Conservation (phyloP, 164 flowering plant genomes). For the Nymphaea thermarum region DNA sequence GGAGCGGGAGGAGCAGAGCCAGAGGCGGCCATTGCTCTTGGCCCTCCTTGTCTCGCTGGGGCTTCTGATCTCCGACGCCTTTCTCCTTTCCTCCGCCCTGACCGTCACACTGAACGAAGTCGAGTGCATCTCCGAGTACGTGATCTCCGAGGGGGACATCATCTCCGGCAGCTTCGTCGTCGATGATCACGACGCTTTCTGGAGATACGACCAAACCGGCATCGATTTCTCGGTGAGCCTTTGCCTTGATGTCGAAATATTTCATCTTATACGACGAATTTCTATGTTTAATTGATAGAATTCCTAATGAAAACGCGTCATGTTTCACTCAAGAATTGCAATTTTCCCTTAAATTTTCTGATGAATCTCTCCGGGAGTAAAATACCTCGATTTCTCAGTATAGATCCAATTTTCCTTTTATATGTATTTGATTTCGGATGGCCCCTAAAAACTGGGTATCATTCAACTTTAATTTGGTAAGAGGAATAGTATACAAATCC, state of each 20-base stretch:
- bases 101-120: constrained; percentile 67
- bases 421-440: no score
- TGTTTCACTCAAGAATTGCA: neutral
- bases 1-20: constrained; percentile 4
- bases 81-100: constrained; percentile 29
- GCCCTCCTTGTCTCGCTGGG: constrained; percentile 12
- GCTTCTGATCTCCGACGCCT: constrained; percentile 17
- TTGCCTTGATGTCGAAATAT: neutral
- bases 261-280: neutral
- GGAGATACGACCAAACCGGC: constrained; percentile 90
- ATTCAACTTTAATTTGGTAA: no score
- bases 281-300: neutral
- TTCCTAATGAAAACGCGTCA: neutral
- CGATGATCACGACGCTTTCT: constrained; percentile 87
- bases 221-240: constrained; percentile 57
- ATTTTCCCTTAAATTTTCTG: neutral
- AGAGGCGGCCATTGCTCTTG: neutral
- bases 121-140: constrained; percentile 85
- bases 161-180: constrained; percentile 87
- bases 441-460: no score
- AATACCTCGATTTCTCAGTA: no score
- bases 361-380: neutral
- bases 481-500: no score
- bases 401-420: no score
- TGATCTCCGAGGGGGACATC: constrained; percentile 76